A percentile compares a stretch with the other conserved stretches of the same genome.
Conservation (phyloP, 2,329 filamentous ascomycete genomes). For the Diaporthe ampelina region DNA sequence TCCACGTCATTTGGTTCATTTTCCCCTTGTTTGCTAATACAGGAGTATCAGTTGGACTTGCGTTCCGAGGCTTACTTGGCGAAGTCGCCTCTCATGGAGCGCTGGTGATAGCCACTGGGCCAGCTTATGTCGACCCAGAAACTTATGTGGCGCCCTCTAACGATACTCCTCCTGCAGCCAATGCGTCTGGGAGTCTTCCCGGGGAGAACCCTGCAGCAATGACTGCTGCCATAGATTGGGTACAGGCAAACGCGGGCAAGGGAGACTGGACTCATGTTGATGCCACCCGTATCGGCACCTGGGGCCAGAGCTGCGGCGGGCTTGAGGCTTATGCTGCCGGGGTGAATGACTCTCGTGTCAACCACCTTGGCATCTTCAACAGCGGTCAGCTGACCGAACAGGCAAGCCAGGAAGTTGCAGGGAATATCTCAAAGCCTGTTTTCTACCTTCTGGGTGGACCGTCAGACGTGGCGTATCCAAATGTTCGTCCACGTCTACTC, state of each 20-base stretch:
- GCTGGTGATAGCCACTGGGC: neutral
- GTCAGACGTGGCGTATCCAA: neutral
- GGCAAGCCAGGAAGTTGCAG: neutral
- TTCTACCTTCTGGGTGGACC: neutral
- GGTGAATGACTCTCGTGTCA: neutral
- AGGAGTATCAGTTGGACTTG: neutral
- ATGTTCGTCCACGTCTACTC: neutral
- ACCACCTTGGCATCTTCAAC: neutral
- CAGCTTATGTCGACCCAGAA: conserved; percentile 1
- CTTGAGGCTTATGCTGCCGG: neutral
- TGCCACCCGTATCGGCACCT: neutral
- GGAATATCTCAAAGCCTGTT: neutral
- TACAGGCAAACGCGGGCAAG: neutral
- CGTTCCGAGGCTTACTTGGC: neutral
- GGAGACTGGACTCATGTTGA: neutral
- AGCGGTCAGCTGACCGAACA: neutral
- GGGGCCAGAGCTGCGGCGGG: conserved; percentile 7
- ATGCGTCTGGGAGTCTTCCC: neutral
- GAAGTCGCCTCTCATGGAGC: neutral
- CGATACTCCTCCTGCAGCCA: neutral
- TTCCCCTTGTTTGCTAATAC: neutral
- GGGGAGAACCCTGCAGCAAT: neutral
- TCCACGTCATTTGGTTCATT: neutral
- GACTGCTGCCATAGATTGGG: neutral
- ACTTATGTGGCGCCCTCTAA: neutral